Evolutionary conservation across 2,329 filamentous ascomycete genomes (phyloP), one percentile per base, ranked within the genome.

Genomic region (Thermothelomyces thermophilus): DNA sequence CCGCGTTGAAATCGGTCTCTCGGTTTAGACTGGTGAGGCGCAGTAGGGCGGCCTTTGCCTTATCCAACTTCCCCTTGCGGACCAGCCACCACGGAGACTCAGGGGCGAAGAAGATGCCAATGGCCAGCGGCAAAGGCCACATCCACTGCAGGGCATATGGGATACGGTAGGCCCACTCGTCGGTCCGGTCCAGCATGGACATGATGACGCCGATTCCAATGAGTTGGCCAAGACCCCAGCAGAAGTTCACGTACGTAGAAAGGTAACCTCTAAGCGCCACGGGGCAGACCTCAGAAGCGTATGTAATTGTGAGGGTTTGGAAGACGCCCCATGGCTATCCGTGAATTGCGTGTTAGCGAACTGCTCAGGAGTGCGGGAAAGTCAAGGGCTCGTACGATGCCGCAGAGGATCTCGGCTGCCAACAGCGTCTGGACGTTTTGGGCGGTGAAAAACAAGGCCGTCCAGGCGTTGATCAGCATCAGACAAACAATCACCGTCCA

Each of bases 31-130:
- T 83, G 5, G 84, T 87, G 17, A 88, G 70, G 3, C 84, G 80
- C 42, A 84, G 70, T 17, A 88, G 73, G 1, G 83, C 71, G 41
- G 71, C 69, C 68, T 86, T 86, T 26, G 85, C 85, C 14, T 86
- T 81, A 8, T 81, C 77, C 34, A 80, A 68, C 31, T 74, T 74
- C 30, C 80, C 82, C 60, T 76, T 79, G 34, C 84, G 80, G 39
- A 88, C 82, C n/a, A 88, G 74, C 84, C 84, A 87, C 83, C 83
- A 86, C 2, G 83, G 83, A 14, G 78, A 83, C 64, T 86, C 83
- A 10, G 83, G 85, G 0, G 84, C 84, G 50, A 86, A 80, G 59
- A 68, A 79, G 56, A 87, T 80, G 52, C 80, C 83, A 48, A 86
- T 66, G 41, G 82, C 73, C 7, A 87, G 72, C 2, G 83, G 83